Conservation (phyloP, 257 asterid genomes). For the Jacaranda mimosifolia region DNA sequence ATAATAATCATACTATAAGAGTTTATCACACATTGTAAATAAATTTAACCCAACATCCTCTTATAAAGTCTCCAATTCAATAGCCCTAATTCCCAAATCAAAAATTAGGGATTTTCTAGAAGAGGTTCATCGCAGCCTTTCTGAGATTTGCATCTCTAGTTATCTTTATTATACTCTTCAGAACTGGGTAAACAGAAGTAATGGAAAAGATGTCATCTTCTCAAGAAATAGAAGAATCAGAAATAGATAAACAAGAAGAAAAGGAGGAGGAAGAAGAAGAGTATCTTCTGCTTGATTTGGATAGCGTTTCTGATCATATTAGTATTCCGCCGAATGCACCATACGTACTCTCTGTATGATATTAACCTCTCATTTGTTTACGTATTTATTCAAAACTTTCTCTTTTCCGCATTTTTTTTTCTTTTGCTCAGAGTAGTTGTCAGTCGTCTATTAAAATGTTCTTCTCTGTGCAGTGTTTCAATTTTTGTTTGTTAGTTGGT, state of each 20-base stretch:
- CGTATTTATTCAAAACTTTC: not conserved
- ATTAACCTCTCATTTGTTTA: conserved; percentile 13
- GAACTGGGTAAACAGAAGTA: not conserved
- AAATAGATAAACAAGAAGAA: conserved; percentile 19
- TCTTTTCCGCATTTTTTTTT: not conserved
- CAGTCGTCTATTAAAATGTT: not conserved
- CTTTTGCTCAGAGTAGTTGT: not conserved
- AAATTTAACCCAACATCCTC: no score
- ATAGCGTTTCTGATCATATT: conserved; percentile 50
- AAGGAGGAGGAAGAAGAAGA: conserved; percentile 59
- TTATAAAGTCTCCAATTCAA: no score
- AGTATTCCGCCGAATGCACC: conserved; percentile 75
- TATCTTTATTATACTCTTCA: not conserved
- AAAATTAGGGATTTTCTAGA: not conserved
- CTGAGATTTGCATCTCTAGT: not conserved
- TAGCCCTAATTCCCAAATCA: not conserved
- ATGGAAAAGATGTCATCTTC: conserved; percentile 10
- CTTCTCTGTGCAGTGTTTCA: no score
- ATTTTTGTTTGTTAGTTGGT: no score
- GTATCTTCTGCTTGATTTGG: conserved; percentile 73
- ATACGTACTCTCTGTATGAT: conserved; percentile 69
- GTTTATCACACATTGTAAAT: no score
- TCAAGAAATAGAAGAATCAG: conserved; percentile 25
- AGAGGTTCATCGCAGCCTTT: not conserved
- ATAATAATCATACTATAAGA: no score